phyloP scores from a whole-genome alignment of 345 rosid species.

The Populus alba region DNA sequence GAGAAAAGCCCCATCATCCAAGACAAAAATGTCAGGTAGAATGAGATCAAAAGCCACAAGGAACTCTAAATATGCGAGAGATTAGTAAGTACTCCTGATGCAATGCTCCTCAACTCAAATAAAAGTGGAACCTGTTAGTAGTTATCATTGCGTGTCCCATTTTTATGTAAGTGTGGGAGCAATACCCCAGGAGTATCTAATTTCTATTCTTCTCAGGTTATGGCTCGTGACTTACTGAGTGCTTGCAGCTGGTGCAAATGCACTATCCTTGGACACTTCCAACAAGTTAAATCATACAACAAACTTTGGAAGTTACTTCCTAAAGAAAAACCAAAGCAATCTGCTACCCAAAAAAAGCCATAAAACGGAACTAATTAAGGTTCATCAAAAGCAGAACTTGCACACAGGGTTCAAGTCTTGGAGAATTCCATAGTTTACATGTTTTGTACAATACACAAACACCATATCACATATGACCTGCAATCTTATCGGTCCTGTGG shows the following conservation, averaged over 20 bases:
- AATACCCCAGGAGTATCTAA: not conserved
- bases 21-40: slow-evolving; percentile 5
- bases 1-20: slow-evolving; percentile 1
- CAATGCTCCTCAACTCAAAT: not conserved
- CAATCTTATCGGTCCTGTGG: not conserved
- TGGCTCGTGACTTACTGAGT: not conserved
- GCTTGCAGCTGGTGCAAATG: not conserved
- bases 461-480: not conserved
- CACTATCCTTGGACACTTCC: too few relatives aligned
- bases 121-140: not conserved
- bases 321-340: not conserved
- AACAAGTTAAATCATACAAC: not conserved
- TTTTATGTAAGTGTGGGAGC: not conserved
- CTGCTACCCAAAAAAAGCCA: not conserved
- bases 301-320: not conserved
- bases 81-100: not conserved
- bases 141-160: not conserved
- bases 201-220: not conserved
- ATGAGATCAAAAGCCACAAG: not conserved
- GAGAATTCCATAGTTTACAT: not conserved
- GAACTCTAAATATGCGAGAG: not conserved
- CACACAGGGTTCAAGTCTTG: not conserved
- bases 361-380: not conserved
- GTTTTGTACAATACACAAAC: not conserved
- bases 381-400: not conserved